phyloP scores from a whole-genome alignment of 768 basidiomycete species.

The Mycena maculata region DNA sequence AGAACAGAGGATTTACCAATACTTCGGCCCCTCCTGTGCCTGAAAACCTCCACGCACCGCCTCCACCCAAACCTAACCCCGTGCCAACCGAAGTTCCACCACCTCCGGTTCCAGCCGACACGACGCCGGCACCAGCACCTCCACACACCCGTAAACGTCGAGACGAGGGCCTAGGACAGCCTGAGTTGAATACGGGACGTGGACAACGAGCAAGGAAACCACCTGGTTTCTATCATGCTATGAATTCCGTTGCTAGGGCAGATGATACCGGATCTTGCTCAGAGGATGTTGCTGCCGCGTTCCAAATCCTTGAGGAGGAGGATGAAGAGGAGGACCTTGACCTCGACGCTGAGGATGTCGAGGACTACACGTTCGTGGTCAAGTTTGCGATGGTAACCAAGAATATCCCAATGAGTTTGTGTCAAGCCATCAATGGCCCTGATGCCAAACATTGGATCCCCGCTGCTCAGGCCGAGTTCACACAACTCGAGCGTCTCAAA shows the following conservation, averaged over 20 bases:
- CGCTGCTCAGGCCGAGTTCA: slow-evolving; percentile 3
- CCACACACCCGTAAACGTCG: not conserved
- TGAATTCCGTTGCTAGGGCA: too few relatives aligned
- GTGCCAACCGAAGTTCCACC: not conserved
- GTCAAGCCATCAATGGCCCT: too few relatives aligned
- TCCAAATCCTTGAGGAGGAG: not conserved
- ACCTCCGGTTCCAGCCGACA: too few relatives aligned
- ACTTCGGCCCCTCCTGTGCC: not conserved
- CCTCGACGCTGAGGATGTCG: not conserved
- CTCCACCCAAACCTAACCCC: not conserved
- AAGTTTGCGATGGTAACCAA: too few relatives aligned
- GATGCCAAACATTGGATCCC: slow-evolving; percentile 5
- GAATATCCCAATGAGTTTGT: too few relatives aligned
- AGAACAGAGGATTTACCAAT: not conserved
- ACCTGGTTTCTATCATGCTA: not conserved
- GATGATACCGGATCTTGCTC: not conserved
- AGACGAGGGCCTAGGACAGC: slow-evolving; percentile 2
- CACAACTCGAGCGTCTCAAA: slow-evolving; percentile 4
- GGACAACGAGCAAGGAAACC: not conserved
- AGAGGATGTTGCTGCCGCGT: not conserved
- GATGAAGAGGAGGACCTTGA: not conserved
- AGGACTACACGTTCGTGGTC: not conserved
- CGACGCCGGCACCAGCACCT: slow-evolving; percentile 6
- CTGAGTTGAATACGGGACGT: slow-evolving; percentile 9
- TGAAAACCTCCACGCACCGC: not conserved